phyloP scores from a whole-genome alignment of 1,284 basidiomycete species.

The Pseudozyma hubeiensis region DNA sequence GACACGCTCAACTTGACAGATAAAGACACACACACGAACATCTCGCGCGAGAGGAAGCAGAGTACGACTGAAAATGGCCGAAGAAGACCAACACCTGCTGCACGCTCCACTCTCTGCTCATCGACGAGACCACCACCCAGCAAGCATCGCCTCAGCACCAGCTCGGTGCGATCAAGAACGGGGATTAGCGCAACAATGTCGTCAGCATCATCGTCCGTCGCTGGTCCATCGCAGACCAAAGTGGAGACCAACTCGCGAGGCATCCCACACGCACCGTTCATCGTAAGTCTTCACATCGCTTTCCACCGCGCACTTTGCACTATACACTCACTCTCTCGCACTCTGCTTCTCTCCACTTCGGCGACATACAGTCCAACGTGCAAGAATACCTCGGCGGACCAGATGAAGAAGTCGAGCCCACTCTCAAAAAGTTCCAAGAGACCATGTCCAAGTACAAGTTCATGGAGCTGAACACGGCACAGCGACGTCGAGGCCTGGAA shows the following conservation, averaged over 20 bases:
- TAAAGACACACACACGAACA: not conserved
- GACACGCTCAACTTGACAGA: not conserved
- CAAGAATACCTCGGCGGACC: conserved; percentile 85
- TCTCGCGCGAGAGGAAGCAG: conserved; percentile 17
- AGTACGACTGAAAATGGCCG: not conserved
- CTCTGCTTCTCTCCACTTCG: not conserved
- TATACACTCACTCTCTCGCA: not conserved
- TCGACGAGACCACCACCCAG: not conserved
- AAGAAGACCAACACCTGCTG: conserved; percentile 12
- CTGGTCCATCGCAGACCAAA: conserved; percentile 31
- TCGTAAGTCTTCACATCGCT: conserved; percentile 74
- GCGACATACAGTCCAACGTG: conserved; percentile 77
- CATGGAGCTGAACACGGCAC: conserved; percentile 90
- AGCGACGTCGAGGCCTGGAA: conserved; percentile 82
- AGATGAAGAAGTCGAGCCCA: conserved; percentile 81
- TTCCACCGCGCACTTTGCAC: not conserved
- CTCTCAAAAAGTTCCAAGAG: conserved; percentile 87
- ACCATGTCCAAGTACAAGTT: conserved; percentile 98
- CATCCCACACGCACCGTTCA: conserved; percentile 93
- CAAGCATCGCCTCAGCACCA: not conserved
- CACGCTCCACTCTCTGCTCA: conserved; percentile 1
- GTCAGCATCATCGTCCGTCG: conserved; percentile 25
- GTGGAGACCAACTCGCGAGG: conserved; percentile 79
- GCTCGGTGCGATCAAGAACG: not conserved
- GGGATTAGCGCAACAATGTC: conserved; percentile 22